Base-by-base conservation (phyloP, 2,329 filamentous ascomycete genomes). In the Paecilomyces sp. region DNA sequence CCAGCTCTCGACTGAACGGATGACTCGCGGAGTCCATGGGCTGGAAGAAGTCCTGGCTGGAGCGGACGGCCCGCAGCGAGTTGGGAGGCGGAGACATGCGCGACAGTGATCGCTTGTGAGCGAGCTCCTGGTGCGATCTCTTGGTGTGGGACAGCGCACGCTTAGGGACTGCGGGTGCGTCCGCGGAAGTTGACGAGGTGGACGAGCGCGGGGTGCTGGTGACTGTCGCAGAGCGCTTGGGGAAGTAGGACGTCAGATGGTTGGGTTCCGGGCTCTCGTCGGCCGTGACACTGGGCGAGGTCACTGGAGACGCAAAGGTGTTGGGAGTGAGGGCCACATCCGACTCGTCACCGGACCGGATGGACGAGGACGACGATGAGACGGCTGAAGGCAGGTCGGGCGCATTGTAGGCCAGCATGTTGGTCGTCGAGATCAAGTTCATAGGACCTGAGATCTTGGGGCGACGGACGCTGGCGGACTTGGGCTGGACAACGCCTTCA, bases 391-490 rank as follows among this genome's bases (percentile, higher is more conserved):
- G 79, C 63, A 97, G 87, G 71, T 97, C 89, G 56, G 93, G 93
- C 9, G 94, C 92, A 71, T 93, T 93, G 82, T 96, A 96, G 7
- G 91, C 92, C 58, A 97, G 87, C 84, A 95, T 91, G 76, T 97
- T 99, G 67, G 94, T 97, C 4, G 93, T 96, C 61, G 94, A 95
- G 55, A 97, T 81, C 63, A 99, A 83, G 75, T 92, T 88, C 57
- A 96, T 83, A 0, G 94, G 94, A 2, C 83, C 85, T 1, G 94
- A 99, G 72, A 99, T 99, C 62, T 77, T 75, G 62, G 70, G 75
- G 55, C 78, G 75, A 60, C 78, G 76, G 66, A 80, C 79, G 18
- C 74, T 76, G 31, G 75, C 78, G 33, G 74, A 79, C 65, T 75
- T 76, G 60, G 74, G 68, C 62, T 77, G 77, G n/a, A n/a, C 8